These are phyloP conservation scores for Mortierella sp. DNA, from an alignment of 371 early-diverging fungal species.

Conservation along the genomic window DNA sequence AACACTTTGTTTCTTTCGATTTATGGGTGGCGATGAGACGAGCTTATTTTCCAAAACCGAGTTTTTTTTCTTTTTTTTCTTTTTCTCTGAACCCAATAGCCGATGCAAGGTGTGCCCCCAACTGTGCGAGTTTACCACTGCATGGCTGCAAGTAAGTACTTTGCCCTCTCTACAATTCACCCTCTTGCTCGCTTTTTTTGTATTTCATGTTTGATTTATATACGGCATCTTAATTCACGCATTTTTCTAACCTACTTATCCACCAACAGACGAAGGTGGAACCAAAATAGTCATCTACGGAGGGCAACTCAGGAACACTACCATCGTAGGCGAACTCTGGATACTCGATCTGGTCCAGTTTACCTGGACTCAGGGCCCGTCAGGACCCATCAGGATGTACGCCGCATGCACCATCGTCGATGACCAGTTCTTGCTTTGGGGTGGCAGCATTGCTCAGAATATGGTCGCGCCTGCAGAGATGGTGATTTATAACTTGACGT, in stretches of 20 bases:
- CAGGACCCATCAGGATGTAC: background rate
- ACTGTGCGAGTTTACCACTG: background rate
- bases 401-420: background rate
- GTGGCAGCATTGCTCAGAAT: background rate
- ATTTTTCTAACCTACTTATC: too few relatives aligned
- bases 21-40: too few relatives aligned
- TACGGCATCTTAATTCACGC: too few relatives aligned
- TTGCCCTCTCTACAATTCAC: background rate
- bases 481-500: background rate
- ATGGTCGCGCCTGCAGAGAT: background rate
- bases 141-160: background rate
- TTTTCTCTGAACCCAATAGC: background rate
- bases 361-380: background rate
- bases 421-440: background rate
- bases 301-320: background rate
- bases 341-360: background rate
- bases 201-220: too few relatives aligned
- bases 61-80: background rate
- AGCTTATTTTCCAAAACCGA: too few relatives aligned
- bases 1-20: too few relatives aligned
- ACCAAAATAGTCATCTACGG: background rate
- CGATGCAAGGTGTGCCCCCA: background rate
- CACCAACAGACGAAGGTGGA: background rate
- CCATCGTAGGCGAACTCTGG: background rate
- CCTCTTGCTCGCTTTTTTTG: background rate